Conservation (phyloP, 139 green algal species). For the Parachlorella kessleri region DNA sequence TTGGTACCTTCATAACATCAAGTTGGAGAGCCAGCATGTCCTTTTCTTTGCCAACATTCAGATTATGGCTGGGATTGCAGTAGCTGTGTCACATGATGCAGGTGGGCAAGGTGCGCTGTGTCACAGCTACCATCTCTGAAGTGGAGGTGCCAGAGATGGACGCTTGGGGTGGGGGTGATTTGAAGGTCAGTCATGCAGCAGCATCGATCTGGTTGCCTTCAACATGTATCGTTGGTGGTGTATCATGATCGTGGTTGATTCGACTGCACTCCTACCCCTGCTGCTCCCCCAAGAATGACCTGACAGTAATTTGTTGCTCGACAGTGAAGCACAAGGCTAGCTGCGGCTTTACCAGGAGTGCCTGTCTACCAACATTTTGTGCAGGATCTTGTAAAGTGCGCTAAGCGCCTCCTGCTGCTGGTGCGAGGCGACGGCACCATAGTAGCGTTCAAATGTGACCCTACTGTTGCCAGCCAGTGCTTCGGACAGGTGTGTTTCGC, state of each 20-base stretch:
- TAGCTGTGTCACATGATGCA: no score
- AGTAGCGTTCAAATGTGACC: slow-evolving; percentile 4
- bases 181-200: neutral
- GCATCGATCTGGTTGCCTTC: no score
- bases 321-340: no score
- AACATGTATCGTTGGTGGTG: no score
- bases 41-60: no score
- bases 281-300: neutral
- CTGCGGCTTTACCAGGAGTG: no score
- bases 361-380: neutral
- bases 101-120: neutral
- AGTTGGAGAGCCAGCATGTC: no score
- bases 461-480: neutral
- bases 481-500: slow-evolving; percentile 15
- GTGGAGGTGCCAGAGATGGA: neutral
- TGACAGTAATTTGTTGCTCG: neutral
- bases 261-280: neutral
- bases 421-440: slow-evolving; percentile 3
- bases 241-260: no score
- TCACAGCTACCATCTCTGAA: neutral
- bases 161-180: neutral
- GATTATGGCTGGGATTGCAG: no score
- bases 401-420: slow-evolving; percentile 17
- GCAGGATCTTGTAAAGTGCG: slow-evolving; percentile 3
- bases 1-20: no score